Conservation (phyloP, 306 rosid genomes). For the Amphicarpaea edgeworthii region DNA sequence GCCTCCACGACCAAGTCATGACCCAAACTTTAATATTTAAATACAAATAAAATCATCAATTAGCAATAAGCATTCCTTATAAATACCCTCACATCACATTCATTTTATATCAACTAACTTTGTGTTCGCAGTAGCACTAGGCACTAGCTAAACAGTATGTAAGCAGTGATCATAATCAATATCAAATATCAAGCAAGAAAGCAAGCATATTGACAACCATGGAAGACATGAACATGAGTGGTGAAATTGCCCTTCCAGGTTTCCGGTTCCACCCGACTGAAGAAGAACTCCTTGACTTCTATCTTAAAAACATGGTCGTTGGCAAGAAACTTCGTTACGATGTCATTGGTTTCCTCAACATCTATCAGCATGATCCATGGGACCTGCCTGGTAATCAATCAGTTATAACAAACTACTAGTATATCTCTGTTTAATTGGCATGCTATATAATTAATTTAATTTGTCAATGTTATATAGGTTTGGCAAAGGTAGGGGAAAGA, state of each 20-base stretch:
- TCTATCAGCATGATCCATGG: constrained; percentile 89
- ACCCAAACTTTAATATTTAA: not conserved
- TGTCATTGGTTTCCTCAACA: constrained; percentile 79
- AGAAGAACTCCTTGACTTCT: constrained; percentile 90
- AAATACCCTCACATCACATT: constrained; percentile 38
- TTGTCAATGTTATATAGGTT: constrained; percentile 46
- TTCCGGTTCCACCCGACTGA: constrained; percentile 96
- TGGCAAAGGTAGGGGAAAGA: constrained; percentile 87
- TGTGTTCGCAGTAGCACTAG: not conserved
- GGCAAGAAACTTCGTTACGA: constrained; percentile 74
- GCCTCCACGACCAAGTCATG: constrained; percentile 54
- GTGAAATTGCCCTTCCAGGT: constrained; percentile 78
- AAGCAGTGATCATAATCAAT: not conserved
- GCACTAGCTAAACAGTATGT: constrained; percentile 5
- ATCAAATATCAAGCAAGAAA: no score
- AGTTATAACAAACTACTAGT: no score
- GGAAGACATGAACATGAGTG: constrained; percentile 47
- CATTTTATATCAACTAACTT: constrained; percentile 12
- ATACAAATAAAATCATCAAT: not conserved
- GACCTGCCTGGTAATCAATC: constrained; percentile 77
- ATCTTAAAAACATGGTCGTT: constrained; percentile 70
- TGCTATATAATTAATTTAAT: no score
- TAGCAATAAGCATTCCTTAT: constrained; percentile 38
- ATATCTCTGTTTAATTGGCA: no score
- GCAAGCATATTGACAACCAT: constrained; percentile 37